Evolutionary conservation across 75 land plant genomes (phyloP).

Genomic region (Adiantum capillusveneris): DNA sequence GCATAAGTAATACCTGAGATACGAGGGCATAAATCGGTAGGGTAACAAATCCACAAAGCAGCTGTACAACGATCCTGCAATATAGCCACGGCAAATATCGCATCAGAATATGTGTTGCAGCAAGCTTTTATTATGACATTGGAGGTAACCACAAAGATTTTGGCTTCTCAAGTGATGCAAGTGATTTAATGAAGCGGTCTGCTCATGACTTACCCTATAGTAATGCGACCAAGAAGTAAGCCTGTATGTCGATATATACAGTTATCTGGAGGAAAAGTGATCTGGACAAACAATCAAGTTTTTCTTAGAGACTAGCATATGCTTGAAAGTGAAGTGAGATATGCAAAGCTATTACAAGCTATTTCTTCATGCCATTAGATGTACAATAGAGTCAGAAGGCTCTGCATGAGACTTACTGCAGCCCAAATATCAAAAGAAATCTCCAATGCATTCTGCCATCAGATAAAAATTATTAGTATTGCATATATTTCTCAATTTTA

Average conservation of each 20-base stretch:
- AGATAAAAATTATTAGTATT: neutral
- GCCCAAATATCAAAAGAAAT: neutral
- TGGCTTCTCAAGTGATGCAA: neutral
- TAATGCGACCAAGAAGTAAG: neutral
- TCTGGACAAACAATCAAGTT: neutral
- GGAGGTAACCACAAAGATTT: neutral
- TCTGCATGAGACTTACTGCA: neutral
- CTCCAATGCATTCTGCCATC: too few species aligned
- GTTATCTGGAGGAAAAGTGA: neutral
- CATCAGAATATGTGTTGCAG: too few species aligned
- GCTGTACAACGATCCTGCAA: constrained; percentile 48
- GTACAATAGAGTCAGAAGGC: neutral
- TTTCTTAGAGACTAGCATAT: too few species aligned
- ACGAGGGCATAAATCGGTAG: constrained; percentile 70
- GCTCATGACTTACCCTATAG: neutral
- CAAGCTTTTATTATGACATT: neutral
- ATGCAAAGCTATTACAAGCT: too few species aligned
- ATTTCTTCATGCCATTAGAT: too few species aligned
- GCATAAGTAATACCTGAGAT: constrained; percentile 40
- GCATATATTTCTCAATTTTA: too few species aligned
- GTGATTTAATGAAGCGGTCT: too few species aligned
- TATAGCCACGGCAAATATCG: neutral
- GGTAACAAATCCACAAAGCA: constrained; percentile 74
- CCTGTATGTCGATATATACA: too few species aligned
- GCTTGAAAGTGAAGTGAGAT: too few species aligned